Evolutionary conservation across 2,329 filamentous ascomycete species (phyloP).

Genomic region (Tolypocladium nubicola): DNA sequence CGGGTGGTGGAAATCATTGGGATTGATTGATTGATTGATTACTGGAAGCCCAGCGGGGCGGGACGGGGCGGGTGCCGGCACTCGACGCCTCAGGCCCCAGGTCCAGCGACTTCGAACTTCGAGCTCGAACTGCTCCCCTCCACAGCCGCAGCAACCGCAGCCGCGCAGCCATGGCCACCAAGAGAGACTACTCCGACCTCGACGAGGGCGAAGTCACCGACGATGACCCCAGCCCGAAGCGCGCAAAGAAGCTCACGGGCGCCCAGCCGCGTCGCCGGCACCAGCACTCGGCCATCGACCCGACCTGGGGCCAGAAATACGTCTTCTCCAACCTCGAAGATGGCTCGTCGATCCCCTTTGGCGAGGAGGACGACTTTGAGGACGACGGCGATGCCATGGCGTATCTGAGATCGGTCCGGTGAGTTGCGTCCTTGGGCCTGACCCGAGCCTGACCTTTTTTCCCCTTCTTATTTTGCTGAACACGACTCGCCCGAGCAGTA

Average conservation of each 20-base stretch:
- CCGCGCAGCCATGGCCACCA: constrained; percentile 19
- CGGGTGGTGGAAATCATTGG: neutral
- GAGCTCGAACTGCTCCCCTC: no score
- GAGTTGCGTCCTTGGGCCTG: constrained; percentile 18
- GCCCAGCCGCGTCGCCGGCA: constrained; percentile 28
- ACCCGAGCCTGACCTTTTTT: neutral
- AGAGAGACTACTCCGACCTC: constrained; percentile 20
- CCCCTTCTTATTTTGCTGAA: neutral
- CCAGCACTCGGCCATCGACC: constrained; percentile 41
- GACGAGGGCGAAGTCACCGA: constrained; percentile 17
- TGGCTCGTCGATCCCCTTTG: constrained; percentile 29
- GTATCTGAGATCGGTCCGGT: constrained; percentile 64
- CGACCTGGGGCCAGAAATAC: constrained; percentile 60
- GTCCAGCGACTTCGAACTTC: neutral
- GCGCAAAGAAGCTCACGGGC: constrained; percentile 11
- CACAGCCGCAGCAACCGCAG: neutral
- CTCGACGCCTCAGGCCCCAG: neutral
- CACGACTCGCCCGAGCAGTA: neutral
- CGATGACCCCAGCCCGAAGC: constrained; percentile 16
- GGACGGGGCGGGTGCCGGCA: neutral
- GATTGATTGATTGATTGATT: neutral
- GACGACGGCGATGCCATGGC: constrained; percentile 57
- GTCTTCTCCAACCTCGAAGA: constrained; percentile 57
- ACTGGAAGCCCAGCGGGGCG: neutral
- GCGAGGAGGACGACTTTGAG: constrained; percentile 55